Base-by-base conservation (phyloP, 208 protist species). In the Novymonas esmeraldas region DNA sequence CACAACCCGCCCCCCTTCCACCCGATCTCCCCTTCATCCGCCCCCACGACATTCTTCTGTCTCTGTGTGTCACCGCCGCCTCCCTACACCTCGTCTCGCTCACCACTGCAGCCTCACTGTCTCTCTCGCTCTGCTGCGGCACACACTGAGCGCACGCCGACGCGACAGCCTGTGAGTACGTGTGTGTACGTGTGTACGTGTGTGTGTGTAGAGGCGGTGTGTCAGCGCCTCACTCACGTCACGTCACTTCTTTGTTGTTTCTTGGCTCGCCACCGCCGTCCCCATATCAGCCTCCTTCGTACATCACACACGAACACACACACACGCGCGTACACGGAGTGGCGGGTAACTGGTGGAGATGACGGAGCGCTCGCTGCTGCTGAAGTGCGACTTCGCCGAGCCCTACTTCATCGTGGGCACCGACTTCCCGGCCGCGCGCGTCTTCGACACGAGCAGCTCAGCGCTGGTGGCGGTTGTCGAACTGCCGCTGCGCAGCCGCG, bases 341-440 rank as follows among this genome's bases (percentile, higher is more conserved):
- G n/a, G n/a, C n/a, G n/a, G n/a, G n/a, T n/a, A n/a, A n/a, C n/a
- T n/a, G n/a, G n/a, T n/a, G n/a, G n/a, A n/a, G 16, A 95, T 95
- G 90, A 87, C 87, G 9, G 90, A 95, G 49, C 78, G 83, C 28
- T 81, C 78, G 10, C 81, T 92, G 3, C 69, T 92, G 57, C 76
- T 95, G 48, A 84, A 85, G 34, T 84, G 70, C 33, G 87, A 80
- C 38, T 45, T 51, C 44, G 69, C 65, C 5, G 79, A 71, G 29
- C 70, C 50, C n/a, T 92, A 91, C 64, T 84, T 90, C 65, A 81
- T 91, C 6, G 54, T 86, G 3, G 90, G 77, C 31, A 93, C 85
- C 45, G 90, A 95, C 67, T 90, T 87, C 73, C 87, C 90, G 9
- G 81, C 61, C 45, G 87, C 84, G 3, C 79, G 87, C 33, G 84